These are phyloP conservation scores for Metschnikowia reukaufii DNA, from an alignment of 805 yeast genomes.

Conservation along the genomic window DNA sequence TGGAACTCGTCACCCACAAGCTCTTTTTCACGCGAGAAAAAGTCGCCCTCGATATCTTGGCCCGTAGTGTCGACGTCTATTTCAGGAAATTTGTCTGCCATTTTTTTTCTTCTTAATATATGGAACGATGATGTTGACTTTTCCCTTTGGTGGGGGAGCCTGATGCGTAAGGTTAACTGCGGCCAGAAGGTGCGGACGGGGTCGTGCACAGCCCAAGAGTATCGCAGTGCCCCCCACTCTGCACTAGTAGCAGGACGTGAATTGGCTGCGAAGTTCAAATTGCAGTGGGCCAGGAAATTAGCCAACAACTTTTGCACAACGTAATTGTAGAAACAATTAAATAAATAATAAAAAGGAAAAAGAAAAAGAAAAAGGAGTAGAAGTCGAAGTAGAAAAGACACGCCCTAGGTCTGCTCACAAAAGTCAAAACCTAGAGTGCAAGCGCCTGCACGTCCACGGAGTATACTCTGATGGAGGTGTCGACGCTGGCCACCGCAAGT, in stretches of 20 bases:
- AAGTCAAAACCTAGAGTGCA: background rate
- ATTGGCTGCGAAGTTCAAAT: too few species aligned
- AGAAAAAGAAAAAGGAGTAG: background rate
- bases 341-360: too few species aligned
- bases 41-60: constrained; percentile 48
- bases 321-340: too few species aligned
- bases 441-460: constrained; percentile 1
- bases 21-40: constrained; percentile 67
- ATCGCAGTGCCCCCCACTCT: background rate
- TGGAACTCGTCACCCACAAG: constrained; percentile 69
- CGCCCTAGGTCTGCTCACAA: background rate
- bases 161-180: too few species aligned
- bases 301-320: too few species aligned
- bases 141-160: too few species aligned
- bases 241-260: too few species aligned
- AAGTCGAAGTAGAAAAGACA: background rate
- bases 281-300: too few species aligned
- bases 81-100: constrained; percentile 80
- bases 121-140: background rate
- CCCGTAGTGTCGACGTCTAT: constrained; percentile 38
- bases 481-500: constrained; percentile 66
- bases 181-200: too few species aligned
- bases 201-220: constrained; percentile 10
- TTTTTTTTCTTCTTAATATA: constrained; percentile 20
- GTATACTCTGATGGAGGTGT: constrained; percentile 57